Conservation (phyloP, 495 filamentous ascomycete genomes). For the Annulohypoxylon bovei region DNA sequence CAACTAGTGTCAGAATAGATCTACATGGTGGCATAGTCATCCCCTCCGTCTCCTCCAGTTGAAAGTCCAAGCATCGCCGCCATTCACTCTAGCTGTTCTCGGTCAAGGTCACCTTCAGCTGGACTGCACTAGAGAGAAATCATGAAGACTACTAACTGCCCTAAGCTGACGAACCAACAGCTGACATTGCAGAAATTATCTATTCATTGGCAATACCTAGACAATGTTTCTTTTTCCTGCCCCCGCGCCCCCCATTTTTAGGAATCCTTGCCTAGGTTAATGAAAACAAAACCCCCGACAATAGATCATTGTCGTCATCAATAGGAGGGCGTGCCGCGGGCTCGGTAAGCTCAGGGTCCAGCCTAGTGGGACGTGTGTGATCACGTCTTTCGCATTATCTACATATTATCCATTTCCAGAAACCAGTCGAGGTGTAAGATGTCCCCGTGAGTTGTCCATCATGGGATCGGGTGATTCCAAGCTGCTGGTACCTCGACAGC, state of each 20-base stretch:
- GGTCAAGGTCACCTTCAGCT: conserved; percentile 34
- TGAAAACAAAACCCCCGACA: conserved; percentile 10
- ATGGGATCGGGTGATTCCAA: conserved; percentile 5
- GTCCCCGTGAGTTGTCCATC: neutral
- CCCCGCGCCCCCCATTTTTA: conserved; percentile 30
- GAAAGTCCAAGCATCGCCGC: neutral
- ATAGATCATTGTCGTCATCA: conserved; percentile 35
- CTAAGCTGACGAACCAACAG: conserved; percentile 14
- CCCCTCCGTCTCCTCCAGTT: neutral
- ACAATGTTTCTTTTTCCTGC: neutral
- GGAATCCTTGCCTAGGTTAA: conserved; percentile 17
- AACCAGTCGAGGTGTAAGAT: conserved; percentile 8
- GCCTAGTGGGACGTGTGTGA: conserved; percentile 19
- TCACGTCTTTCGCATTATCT: conserved; percentile 3
- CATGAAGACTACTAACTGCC: conserved; percentile 7
- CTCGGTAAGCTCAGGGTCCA: conserved; percentile 43
- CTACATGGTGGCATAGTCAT: conserved; percentile 1
- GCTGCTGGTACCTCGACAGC: neutral
- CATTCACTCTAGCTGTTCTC: conserved; percentile 20
- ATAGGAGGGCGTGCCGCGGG: conserved; percentile 26
- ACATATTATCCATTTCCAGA: neutral
- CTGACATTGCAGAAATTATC: conserved; percentile 14
- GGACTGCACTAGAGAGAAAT: conserved; percentile 24
- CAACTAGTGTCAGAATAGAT: conserved; percentile 5
- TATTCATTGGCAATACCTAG: conserved; percentile 13